Base-by-base conservation (phyloP, 2,329 filamentous ascomycete species). In the Colletotrichum camelliae region DNA sequence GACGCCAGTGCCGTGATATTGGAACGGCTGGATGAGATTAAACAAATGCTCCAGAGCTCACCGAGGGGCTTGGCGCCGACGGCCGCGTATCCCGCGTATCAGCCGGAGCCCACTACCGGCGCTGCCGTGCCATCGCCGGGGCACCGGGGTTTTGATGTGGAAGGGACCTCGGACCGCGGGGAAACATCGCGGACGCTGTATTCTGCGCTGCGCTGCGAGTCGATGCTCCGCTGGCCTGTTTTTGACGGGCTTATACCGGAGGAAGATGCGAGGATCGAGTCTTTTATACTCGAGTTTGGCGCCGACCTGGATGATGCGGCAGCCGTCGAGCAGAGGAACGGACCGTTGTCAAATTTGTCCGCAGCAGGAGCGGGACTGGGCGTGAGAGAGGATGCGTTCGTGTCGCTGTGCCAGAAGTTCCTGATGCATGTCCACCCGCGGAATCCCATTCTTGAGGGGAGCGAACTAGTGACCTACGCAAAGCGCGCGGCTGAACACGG, bases 391-490 rank as follows among this genome's bases (percentile, higher is more conserved):
- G 68, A 72, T 7, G 39, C 58, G 3, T 72, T 77, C 10, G 71
- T 77, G 13, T 48, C 66, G 15, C 37, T 77, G 7, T 77, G 73
- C 66, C 68, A 62, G 48, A 77, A 55, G 43, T 81, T 81, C 60
- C 69, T 80, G 1, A 62, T 70, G 16, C 66, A 77, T 35, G 78
- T 78, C 4, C 77, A 80, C 37, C 76, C 76, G n/a, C 74, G 80
- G 29, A 81, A 80, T 48, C 79, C 77, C 5, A 77, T 80, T 6
- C 57, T 81, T n/a, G 79, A 80, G 5, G 77, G 68, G 1, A 57
- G 69, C 6, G 78, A 79, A 10, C 77, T 81, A n/a, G 21, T 78
- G 16, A 60, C 31, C 7, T 70, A 79, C 37, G 78, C 80, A 2
- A 68, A 55, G 1, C 3, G 55, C 4, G 48, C 48, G 1, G 29